Base-by-base conservation (phyloP, 2,329 filamentous ascomycete genomes). In the Fusarium fujikuroi region DNA sequence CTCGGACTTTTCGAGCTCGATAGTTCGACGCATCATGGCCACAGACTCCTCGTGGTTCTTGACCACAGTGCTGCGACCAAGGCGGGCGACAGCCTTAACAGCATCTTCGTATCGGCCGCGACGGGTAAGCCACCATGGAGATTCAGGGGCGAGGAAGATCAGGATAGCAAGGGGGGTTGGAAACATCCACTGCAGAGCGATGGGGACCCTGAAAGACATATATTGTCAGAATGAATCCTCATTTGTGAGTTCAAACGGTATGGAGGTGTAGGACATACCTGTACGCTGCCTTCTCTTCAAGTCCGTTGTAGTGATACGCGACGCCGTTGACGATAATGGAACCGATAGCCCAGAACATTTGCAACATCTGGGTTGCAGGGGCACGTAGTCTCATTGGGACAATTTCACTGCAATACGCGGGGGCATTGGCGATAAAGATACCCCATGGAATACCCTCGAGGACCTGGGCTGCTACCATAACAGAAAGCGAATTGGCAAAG, bases 261-360 rank as follows among this genome's bases (percentile, higher is more conserved):
- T 68, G 34, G 8, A 9, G 15, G 14, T 23, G 16, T 7, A 5
- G 7, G 34, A n/a, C 66, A 12, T 52, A 76, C 75, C 69, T 64
- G 58, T 74, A 78, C 5, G 76, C 76, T 30, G 43, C 49, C 12
- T 46, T 10, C n/a, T 58, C 34, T 0, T 53, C 15, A 1, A 53
- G 12, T 0, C 43, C 49, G 21, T 89, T 86, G 82, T 87, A 90
- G 57, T 80, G 76, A 75, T 87, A 90, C 16, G 86, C 87, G 59
- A 87, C 84, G 46, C 79, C 89, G 23, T 84, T 85, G 28, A 91
- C 89, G 46, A 91, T 88, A 76, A 91, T 90, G 21, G 83, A 80
- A 14, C 89, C 89, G 72, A 91, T 87, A 8, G 88, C 86, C 89
- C 89, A 91, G 81, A 87, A 88, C 88, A 91, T 91, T 78, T 91